Evolutionary conservation across 164 flowering plant genomes (phyloP), one percentile per base, ranked within the genome.

Genomic region (Vitis rotundifolia): DNA sequence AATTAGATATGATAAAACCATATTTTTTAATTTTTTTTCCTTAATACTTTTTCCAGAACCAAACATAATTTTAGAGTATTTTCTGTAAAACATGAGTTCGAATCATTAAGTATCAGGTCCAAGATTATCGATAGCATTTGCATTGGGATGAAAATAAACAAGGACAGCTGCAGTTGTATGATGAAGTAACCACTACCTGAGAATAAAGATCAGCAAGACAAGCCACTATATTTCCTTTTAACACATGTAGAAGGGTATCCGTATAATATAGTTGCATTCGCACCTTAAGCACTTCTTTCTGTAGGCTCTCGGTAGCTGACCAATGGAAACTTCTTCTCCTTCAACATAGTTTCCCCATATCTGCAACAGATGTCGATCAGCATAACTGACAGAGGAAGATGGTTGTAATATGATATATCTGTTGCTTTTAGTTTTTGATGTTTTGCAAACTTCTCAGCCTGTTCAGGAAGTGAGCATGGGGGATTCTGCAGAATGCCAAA

Each of bases 331-430:
- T 84, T 96, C 97, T 76, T 87, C 88, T 51, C 97, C 97, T 80
- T 95, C 99, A 75, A 91, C 94, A 78, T 83, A 91, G 51, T 87
- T 87, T 78, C 91, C 97, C 99, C 99, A 96, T 72, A 96, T 80
- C 99, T 96, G 84, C 69, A 75, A 67, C 11, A 56, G 3, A 65
- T 52, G 2, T 59, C 19, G 5, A 47, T 63, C 49, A 59, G 68
- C 28, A 69, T 8, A 49, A 26, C 19, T 22, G 13, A 15, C 19
- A 26, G 48, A 68, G 37, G 59, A 68, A 64, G 29, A 66, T 11
- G 22, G 28, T 22, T 26, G 53, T 7, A 18, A 59, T 6, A 44
- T 11, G 26, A 29, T 50, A 11, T 49, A 29, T 10, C 63, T 64
- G 87, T 66, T 73, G 88, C 99, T 78, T 93, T 96, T 73, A 96